A percentile compares a stretch with the other conserved stretches of the same genome.
phyloP scores from a whole-genome alignment of 352 stramenopile species.

The Phytophthora capsici region DNA sequence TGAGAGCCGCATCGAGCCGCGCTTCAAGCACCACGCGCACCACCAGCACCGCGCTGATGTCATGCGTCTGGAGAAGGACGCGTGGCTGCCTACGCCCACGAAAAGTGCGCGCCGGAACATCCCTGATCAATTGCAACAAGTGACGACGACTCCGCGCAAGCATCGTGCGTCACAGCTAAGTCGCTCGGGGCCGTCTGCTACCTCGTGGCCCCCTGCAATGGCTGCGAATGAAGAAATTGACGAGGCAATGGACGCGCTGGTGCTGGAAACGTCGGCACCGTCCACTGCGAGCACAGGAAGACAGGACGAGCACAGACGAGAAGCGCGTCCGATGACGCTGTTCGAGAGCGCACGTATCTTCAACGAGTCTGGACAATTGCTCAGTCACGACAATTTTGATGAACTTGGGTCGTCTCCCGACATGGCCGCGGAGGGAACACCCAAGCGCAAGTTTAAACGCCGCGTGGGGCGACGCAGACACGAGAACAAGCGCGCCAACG shows the following conservation, averaged over 20 bases:
- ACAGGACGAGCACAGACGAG: constrained; percentile 45
- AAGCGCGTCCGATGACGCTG: constrained; percentile 71
- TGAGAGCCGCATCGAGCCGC: constrained; percentile 31
- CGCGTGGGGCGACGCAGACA: constrained; percentile 64
- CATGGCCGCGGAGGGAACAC: constrained; percentile 16
- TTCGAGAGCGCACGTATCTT: constrained; percentile 84
- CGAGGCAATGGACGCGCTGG: constrained; percentile 38
- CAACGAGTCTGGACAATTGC: constrained; percentile 71
- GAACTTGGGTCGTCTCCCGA: constrained; percentile 68
- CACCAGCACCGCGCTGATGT: constrained; percentile 40
- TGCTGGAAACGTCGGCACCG: constrained; percentile 55
- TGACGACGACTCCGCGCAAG: constrained; percentile 1
- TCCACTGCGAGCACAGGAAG: constrained; percentile 38
- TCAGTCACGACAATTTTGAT: constrained; percentile 78
- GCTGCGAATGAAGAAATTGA: constrained; percentile 32
- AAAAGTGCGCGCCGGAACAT: constrained; percentile 45
- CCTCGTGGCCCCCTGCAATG: constrained; percentile 59
- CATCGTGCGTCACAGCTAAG: constrained; percentile 36
- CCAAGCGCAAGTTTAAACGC: constrained; percentile 66
- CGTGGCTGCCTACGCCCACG: constrained; percentile 37
- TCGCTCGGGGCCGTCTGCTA: constrained; percentile 52
- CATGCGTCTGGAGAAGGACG: constrained; percentile 47
- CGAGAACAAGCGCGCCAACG: constrained; percentile 51
- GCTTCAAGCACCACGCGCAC: constrained; percentile 50
- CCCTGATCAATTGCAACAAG: constrained; percentile 35